Base-by-base conservation (phyloP, 2,329 filamentous ascomycete species). In the Cladosporium sp. region DNA sequence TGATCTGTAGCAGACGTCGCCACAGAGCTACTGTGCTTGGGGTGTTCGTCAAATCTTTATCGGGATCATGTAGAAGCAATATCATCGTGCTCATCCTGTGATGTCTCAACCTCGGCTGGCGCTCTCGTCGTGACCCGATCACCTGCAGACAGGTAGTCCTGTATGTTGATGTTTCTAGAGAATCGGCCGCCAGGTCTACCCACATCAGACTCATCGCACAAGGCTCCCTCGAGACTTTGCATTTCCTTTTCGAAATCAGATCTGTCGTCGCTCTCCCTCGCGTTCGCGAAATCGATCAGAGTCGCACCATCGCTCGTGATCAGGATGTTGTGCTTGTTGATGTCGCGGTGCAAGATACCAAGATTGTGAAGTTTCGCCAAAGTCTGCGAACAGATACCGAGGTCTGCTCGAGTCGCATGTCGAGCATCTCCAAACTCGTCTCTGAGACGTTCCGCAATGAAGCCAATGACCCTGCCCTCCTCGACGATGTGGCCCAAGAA, bases 401-500 rank as follows among this genome's bases (percentile, higher is more conserved):
- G 42, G 51, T 76, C 73, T 8, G 64, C 64, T 2, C 61, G 58
- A 1, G 40, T 63, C 34, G 73, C 73, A 25, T 64, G 55, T n/a
- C 64, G 60, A 7, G 61, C 63, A 36, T 65, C 64, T 59, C 59
- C 15, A 75, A 60, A 14, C 67, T 54, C 58, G 20, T 45, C 40
- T 3, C 2, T 25, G 11, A 45, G 17, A 22, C 19, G 20, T 11
- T 73, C 70, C 9, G 74, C 59, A 9, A 77, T 43, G 59, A 79
- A 75, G 6, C 75, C 74, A 51, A 78, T 76, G 14, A 75, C 70
- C 37, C 75, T 65, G 1, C 69, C 72, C 3, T 69, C 61, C 62
- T 78, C 75, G 2, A 62, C 70, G 36, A 78, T 59, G 49, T 77
- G 73, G 2, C 69, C 76, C 4, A 77, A 66, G 55, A 78, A 76